Percentiles rank a stretch among this genome's conserved stretches.
Evolutionary conservation across 331 rosid genomes (phyloP).

Genomic region (Malus hybrid): DNA sequence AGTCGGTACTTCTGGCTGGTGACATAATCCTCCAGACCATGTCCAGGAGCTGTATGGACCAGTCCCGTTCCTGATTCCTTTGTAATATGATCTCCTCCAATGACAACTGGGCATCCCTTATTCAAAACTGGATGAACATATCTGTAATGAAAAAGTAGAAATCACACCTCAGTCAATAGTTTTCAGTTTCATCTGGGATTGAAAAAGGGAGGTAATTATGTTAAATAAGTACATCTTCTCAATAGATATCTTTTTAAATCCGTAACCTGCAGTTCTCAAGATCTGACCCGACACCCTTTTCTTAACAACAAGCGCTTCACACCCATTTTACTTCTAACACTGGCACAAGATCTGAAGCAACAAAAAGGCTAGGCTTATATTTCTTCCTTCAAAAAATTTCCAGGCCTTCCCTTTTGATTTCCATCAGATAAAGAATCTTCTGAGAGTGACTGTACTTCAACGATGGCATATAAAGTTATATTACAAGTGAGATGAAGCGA

Average conservation of each 20-base stretch:
- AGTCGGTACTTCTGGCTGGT: constrained; percentile 91
- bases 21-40: constrained; percentile 93
- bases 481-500: not conserved
- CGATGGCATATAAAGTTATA: constrained; percentile 58
- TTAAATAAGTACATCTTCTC: not conserved
- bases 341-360: constrained; percentile 84
- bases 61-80: constrained; percentile 95
- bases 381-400: constrained; percentile 65
- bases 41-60: constrained; percentile 99
- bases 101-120: constrained; percentile 69
- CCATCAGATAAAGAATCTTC: constrained; percentile 46
- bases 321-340: constrained; percentile 83
- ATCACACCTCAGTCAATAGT: constrained; percentile 5
- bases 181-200: not conserved
- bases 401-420: constrained; percentile 47
- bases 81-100: constrained; percentile 95
- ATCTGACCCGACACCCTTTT: constrained; percentile 61
- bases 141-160: constrained; percentile 35
- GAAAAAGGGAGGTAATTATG: not conserved
- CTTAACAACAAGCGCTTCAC: constrained; percentile 55
- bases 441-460: constrained; percentile 48
- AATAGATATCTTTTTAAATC: not conserved
- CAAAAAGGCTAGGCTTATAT: constrained; percentile 62
- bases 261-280: constrained; percentile 85
- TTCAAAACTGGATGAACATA: constrained; percentile 68